Evolutionary conservation across 352 stramenopile genomes (phyloP), one percentile per base, ranked within the genome.

Genomic region (Phytopythium mirpurense): DNA sequence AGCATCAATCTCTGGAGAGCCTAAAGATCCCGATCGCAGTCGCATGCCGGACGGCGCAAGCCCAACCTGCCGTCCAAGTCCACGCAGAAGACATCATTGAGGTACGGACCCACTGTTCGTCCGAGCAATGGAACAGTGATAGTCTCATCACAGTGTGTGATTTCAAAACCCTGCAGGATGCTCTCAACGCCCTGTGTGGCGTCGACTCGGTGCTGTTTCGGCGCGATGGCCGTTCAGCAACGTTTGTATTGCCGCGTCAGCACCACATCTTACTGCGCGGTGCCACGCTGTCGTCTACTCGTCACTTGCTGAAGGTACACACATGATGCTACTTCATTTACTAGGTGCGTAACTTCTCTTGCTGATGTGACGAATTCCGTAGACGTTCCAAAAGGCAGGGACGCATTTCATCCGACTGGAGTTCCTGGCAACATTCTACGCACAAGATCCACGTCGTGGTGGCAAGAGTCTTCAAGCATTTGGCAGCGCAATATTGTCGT

Each of bases 391-490:
- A 47, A 52, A 67, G 59, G 66, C 78, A 23, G 81, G 81, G 8
- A 83, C 76, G 11, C 59, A 61, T 2, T 59, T 86, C 46, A 56
- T 90, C 49, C 67, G 80, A n/a, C 60, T 90, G 43, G 80, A 90
- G 35, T 67, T 78, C 24, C 18, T 90, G 43, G 74, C 67, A 27
- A 69, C 74, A 7, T 90, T 83, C 45, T 90, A 74, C 36, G 65
- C 64, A 16, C 80, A 90, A 60, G 76, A 88, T 54, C 60, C 80
- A 16, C 57, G 55, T 14, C 61, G 80, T 57, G 80, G 78, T 37
- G 80, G 80, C 8, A 88, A 83, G 27, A 86, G 73, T 2, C 58
- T 83, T 26, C 77, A 90, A n/a, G 67, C 69, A 6, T 68, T 87
- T 44, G 75, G 73, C 24, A 57, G 83, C 36, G 73, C 77, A 12